phyloP scores from a whole-genome alignment of 768 basidiomycete species.

The Phanerochaete carnosa region DNA sequence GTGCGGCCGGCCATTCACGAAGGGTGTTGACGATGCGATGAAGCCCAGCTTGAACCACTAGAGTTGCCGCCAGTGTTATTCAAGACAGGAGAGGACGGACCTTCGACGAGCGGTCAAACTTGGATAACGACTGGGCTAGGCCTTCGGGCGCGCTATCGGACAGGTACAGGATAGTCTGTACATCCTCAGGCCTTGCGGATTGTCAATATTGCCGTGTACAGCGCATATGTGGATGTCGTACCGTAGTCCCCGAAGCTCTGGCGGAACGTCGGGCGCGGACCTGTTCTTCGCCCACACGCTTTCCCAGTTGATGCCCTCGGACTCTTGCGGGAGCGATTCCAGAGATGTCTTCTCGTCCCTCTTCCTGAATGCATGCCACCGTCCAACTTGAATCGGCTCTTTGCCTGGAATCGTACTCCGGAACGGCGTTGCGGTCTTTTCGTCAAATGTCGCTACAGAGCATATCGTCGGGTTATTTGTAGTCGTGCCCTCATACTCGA shows the following conservation, averaged over 20 bases:
- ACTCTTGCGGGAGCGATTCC: background rate
- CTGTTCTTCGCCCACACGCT: slow-evolving; percentile 42
- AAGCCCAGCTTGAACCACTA: slow-evolving; percentile 51
- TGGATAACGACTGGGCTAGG: slow-evolving; percentile 39
- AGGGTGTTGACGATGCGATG: slow-evolving; percentile 72
- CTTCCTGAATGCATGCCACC: slow-evolving; percentile 63
- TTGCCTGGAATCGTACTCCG: slow-evolving; percentile 62
- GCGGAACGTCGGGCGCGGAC: slow-evolving; percentile 29
- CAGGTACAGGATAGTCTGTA: slow-evolving; percentile 45
- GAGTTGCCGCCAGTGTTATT: background rate
- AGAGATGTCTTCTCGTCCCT: slow-evolving; percentile 21
- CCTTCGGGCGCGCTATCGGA: slow-evolving; percentile 60
- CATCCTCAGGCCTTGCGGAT: slow-evolving; percentile 18
- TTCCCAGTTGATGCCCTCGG: slow-evolving; percentile 43
- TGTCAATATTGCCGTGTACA: background rate
- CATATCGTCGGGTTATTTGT: slow-evolving; percentile 37
- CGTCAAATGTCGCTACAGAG: slow-evolving; percentile 54
- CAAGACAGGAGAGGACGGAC: slow-evolving; percentile 30
- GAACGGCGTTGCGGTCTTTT: slow-evolving; percentile 43
- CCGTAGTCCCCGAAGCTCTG: slow-evolving; percentile 36
- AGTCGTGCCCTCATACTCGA: background rate
- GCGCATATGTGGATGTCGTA: slow-evolving; percentile 22
- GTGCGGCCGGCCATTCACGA: slow-evolving; percentile 70
- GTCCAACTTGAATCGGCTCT: slow-evolving; percentile 60
- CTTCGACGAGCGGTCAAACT: slow-evolving; percentile 46